These are phyloP conservation scores for Ceratocystis variospora DNA, from an alignment of 2,329 filamentous ascomycete species.

Conservation along the genomic window DNA sequence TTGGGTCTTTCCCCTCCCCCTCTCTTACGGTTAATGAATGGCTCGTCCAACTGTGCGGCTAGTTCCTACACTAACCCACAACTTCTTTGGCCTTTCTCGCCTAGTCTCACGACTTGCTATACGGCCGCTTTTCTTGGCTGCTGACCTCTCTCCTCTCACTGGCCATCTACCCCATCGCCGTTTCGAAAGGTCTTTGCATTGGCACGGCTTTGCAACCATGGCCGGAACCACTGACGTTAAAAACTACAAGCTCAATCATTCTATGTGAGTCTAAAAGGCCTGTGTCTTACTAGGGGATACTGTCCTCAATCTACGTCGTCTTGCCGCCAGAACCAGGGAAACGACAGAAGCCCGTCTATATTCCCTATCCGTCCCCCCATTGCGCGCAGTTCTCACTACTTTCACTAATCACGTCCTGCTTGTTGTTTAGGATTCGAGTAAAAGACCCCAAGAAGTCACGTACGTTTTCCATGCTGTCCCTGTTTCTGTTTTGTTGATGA, in stretches of 20 bases:
- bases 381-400: background rate
- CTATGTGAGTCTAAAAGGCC: slow-evolving; percentile 47
- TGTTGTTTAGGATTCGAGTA: slow-evolving; percentile 58
- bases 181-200: background rate
- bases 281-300: too few relatives aligned
- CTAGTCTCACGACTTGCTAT: background rate
- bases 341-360: background rate
- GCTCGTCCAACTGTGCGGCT: slow-evolving; percentile 3
- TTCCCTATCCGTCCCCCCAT: background rate
- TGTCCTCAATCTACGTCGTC: too few relatives aligned
- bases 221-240: slow-evolving; percentile 57
- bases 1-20: background rate
- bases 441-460: slow-evolving; percentile 79
- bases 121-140: background rate
- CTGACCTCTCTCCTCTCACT: background rate
- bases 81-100: slow-evolving; percentile 4
- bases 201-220: slow-evolving; percentile 35
- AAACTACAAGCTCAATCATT: slow-evolving; percentile 78
- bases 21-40: background rate
- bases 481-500: background rate
- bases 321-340: background rate
- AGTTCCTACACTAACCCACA: background rate
- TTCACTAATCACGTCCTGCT: slow-evolving; percentile 8
- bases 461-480: slow-evolving; percentile 26
- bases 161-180: background rate